Base-by-base conservation (phyloP, 2,329 filamentous ascomycete species). In the Capronia coronata region DNA sequence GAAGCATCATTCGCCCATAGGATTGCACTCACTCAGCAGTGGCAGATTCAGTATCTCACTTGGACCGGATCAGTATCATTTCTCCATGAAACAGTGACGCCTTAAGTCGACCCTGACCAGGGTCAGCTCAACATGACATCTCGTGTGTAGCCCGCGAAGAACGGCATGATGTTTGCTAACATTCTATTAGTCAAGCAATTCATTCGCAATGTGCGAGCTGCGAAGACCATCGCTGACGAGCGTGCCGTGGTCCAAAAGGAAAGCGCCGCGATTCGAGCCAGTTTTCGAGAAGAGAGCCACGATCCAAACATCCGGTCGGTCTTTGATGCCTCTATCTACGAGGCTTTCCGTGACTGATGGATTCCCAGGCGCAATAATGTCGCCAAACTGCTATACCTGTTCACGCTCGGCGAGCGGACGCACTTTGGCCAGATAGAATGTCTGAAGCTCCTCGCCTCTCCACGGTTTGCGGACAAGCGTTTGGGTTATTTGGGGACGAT, bases 351-450 rank as follows among this genome's bases (percentile, higher is more conserved):
- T 49, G 34, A 46, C 43, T 42, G 39, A 16, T n/a, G n/a, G n/a
- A n/a, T n/a, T 41, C 48, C 50, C 68, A 96, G 91, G 73, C 84
- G 93, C 67, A 98, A 98, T 76, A 98, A 98, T 78, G 93, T 98
- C 63, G 90, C 93, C 52, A 98, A 98, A 71, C 81, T 98, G 29
- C 80, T 98, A 32, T 98, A 98, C 68, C 87, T 98, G 54, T 98
- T 98, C 70, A 98, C 93, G 1, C 79, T 98, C 35, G 93, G 93
- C 58, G 93, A 98, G 72, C 82, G 93, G 64, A 98, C 93, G 49
- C 93, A 98, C 71, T 98, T 98, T 67, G 93, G 93, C 44, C 93
- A 98, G 76, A 98, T 98, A 66, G 93, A 98, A 80, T 98, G 93
- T 70, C 78, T 98, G 64, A 98, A 98, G 72, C 80, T 98, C 43